A percentile compares a stretch with the other conserved stretches of the same genome.
Evolutionary conservation across 768 basidiomycete species (phyloP).

Genomic region (Macrolepiota dolichaula): DNA sequence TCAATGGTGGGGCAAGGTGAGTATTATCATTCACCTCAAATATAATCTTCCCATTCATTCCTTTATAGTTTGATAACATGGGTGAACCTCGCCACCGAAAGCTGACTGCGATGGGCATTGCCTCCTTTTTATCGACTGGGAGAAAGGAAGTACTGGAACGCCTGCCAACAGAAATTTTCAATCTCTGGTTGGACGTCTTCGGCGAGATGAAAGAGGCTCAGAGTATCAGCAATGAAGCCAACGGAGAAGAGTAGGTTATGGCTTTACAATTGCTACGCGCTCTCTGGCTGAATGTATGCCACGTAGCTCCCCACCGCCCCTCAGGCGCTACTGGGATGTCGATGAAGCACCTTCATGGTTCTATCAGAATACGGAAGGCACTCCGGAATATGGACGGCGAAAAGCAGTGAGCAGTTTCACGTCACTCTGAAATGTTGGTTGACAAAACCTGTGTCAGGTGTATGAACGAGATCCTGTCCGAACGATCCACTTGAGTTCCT

Average conservation of each 20-base stretch:
- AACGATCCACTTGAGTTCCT: conserved; percentile 58
- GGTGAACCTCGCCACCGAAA: conserved; percentile 84
- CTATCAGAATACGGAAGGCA: conserved; percentile 64
- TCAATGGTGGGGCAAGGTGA: conserved; percentile 80
- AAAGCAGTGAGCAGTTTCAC: conserved; percentile 47
- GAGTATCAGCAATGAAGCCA: conserved; percentile 18
- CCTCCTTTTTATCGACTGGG: conserved; percentile 72
- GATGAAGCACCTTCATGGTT: conserved; percentile 54
- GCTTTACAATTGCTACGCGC: not conserved
- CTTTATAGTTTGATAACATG: conserved; percentile 81
- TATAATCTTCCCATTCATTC: conserved; percentile 1
- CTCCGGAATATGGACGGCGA: conserved; percentile 74
- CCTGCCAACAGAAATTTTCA: conserved; percentile 73
- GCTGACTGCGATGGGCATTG: conserved; percentile 79
- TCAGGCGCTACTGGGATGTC: conserved; percentile 70
- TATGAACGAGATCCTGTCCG: conserved; percentile 71
- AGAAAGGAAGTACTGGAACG: conserved; percentile 69
- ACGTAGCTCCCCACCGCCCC: conserved; percentile 33
- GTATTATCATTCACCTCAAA: conserved; percentile 15
- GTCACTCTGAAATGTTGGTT: not conserved
- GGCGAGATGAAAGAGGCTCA: conserved; percentile 79
- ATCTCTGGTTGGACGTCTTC: conserved; percentile 87
- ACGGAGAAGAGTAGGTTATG: not conserved
- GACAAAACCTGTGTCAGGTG: conserved; percentile 41
- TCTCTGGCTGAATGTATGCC: not conserved